Percentiles rank a stretch among this genome's conserved stretches.
Evolutionary conservation across 495 filamentous ascomycete genomes (phyloP).

Genomic region (Chaetomium tenue): DNA sequence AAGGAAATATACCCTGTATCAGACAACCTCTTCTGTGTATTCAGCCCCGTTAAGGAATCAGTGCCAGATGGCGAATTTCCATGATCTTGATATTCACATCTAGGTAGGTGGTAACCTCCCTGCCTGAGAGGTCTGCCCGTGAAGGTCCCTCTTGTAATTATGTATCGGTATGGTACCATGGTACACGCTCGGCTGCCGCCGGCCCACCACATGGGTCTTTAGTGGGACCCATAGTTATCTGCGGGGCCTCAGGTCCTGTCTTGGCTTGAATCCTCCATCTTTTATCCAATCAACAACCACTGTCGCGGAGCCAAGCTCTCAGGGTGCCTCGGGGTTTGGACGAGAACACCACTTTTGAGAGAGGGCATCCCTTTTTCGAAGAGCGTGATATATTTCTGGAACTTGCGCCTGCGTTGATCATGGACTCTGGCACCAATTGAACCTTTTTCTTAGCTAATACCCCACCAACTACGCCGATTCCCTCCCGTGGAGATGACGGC

Average conservation of each 20-base stretch:
- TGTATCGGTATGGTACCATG: not conserved
- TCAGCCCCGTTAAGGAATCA: no score
- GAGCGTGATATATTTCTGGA: not conserved
- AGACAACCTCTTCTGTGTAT: no score
- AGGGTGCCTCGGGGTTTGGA: not conserved
- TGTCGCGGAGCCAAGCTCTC: not conserved
- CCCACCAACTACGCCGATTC: not conserved
- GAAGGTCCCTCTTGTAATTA: no score
- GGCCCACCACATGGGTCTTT: not conserved
- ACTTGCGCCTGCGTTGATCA: not conserved
- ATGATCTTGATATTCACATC: no score
- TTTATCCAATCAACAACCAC: not conserved
- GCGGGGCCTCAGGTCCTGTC: not conserved
- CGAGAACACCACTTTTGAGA: not conserved
- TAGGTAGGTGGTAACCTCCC: no score
- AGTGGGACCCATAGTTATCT: not conserved
- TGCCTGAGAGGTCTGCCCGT: no score
- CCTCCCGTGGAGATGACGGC: conserved; percentile 28
- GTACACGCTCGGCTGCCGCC: not conserved
- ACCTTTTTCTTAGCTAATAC: not conserved
- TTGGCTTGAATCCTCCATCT: conserved; percentile 8
- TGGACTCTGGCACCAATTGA: conserved; percentile 22
- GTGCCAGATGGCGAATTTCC: no score
- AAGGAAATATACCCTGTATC: no score
- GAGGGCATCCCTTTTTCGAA: not conserved